phyloP scores from a whole-genome alignment of 345 rosid species.

The Murraya koenigii region DNA sequence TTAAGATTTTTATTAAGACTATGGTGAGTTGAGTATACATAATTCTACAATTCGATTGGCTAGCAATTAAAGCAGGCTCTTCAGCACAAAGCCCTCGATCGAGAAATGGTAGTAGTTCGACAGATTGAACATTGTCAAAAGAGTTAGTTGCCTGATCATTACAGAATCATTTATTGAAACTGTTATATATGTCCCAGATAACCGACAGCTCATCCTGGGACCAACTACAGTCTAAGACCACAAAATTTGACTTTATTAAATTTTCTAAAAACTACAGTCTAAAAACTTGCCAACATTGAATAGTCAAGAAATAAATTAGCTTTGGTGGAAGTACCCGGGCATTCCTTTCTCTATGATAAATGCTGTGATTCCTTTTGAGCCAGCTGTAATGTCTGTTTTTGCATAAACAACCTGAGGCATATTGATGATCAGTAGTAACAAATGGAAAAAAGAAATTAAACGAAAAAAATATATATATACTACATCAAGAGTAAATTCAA shows the following conservation, averaged over 20 bases:
- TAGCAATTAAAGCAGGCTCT: neutral
- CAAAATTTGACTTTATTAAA: neutral
- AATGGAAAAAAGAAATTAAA: neutral
- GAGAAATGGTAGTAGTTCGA: neutral
- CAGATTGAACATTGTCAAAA: neutral
- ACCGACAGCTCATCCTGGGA: neutral
- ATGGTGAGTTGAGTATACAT: neutral
- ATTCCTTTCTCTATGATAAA: slow-evolving; percentile 90
- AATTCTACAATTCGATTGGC: neutral
- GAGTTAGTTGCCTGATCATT: neutral
- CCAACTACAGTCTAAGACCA: neutral
- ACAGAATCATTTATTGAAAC: neutral
- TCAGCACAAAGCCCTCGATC: neutral
- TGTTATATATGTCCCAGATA: neutral
- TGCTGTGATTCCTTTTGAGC: slow-evolving; percentile 94
- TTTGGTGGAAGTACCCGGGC: slow-evolving; percentile 59
- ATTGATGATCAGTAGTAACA: slow-evolving; percentile 11
- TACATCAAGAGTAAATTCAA: neutral
- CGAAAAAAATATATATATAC: neutral
- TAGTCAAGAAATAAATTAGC: neutral
- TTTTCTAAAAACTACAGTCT: neutral
- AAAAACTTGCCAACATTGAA: neutral
- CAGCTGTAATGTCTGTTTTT: slow-evolving; percentile 66
- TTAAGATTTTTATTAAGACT: neutral
- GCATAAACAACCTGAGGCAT: slow-evolving; percentile 76